phyloP scores from a whole-genome alignment of 208 protist genomes.

The Crithidia brevicula region DNA sequence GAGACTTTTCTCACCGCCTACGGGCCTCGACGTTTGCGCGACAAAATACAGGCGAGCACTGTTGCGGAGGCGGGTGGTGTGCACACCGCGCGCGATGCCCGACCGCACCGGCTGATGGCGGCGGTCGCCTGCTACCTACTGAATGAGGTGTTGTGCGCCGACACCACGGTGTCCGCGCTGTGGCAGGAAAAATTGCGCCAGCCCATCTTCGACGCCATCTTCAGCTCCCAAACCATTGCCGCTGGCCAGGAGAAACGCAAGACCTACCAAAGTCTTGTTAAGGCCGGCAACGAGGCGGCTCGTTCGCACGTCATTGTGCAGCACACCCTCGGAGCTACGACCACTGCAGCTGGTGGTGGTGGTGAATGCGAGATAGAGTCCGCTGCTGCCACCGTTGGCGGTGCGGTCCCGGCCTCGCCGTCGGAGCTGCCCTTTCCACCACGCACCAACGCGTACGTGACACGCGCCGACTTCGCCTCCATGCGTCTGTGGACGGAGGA shows the following conservation, averaged over 20 bases:
- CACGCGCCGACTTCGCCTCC: slow-evolving; percentile 44
- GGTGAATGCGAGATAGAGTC: neutral
- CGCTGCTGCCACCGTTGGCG: neutral
- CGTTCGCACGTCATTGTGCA: slow-evolving; percentile 18
- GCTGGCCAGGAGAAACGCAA: slow-evolving; percentile 13
- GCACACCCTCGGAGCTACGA: neutral
- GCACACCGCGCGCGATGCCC: slow-evolving; percentile 18
- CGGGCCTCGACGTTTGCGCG: slow-evolving; percentile 48
- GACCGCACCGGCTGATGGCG: slow-evolving; percentile 61
- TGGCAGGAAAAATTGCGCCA: slow-evolving; percentile 55
- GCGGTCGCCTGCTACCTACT: slow-evolving; percentile 76
- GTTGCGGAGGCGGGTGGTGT: neutral
- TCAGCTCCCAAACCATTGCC: slow-evolving; percentile 50
- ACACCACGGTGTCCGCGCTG: slow-evolving; percentile 44
- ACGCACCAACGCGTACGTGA: slow-evolving; percentile 43
- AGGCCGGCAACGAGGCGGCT: slow-evolving; percentile 11
- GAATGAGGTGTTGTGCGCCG: slow-evolving; percentile 69
- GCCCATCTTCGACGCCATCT: slow-evolving; percentile 78
- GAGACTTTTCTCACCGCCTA: slow-evolving; percentile 71
- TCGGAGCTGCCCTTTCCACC: slow-evolving; percentile 16
- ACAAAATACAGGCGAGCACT: slow-evolving; percentile 11
- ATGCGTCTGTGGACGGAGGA: slow-evolving; percentile 74
- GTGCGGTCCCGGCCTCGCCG: neutral
- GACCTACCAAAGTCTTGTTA: slow-evolving; percentile 1
- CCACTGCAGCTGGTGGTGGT: neutral